Percentiles rank a stretch among this genome's conserved stretches.
These are phyloP conservation scores for Talaromyces proteolyticus DNA, from an alignment of 495 filamentous ascomycete species.

Conservation along the genomic window DNA sequence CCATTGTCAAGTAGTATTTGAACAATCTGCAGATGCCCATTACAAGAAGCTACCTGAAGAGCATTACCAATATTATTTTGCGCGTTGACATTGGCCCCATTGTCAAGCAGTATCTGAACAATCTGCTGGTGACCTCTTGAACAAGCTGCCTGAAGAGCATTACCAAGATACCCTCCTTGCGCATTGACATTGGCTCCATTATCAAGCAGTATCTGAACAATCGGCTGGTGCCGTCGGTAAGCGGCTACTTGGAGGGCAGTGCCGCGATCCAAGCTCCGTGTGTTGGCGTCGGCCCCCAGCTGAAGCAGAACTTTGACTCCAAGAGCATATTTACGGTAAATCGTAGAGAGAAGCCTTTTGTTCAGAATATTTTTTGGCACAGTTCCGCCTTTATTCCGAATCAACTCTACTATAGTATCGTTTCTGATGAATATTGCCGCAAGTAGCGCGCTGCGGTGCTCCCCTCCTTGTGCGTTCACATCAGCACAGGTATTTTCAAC, in stretches of 20 bases:
- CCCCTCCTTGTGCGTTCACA: no score
- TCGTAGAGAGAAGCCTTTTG: not conserved
- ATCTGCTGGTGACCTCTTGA: not conserved
- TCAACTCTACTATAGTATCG: not conserved
- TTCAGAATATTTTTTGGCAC: not conserved
- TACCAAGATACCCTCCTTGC: conserved; percentile 2
- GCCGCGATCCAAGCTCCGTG: not conserved
- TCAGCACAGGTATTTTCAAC: not conserved
- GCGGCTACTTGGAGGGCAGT: no score
- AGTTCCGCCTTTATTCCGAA: not conserved
- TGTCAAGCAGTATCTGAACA: not conserved
- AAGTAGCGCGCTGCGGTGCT: not conserved
- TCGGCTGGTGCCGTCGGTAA: not conserved
- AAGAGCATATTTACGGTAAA: not conserved
- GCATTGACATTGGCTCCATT: conserved; percentile 11
- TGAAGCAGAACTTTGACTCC: not conserved
- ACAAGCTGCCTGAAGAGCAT: conserved; percentile 4
- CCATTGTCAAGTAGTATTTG: conserved; percentile 4
- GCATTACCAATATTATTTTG: not conserved
- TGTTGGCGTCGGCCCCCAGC: not conserved
- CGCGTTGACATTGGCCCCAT: conserved; percentile 1
- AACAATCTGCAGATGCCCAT: not conserved
- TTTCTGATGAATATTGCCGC: not conserved
- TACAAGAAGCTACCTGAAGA: no score
- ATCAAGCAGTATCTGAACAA: conserved; percentile 2